Base-by-base conservation (phyloP, 306 rosid genomes). In the Begonia fuchsioides region DNA sequence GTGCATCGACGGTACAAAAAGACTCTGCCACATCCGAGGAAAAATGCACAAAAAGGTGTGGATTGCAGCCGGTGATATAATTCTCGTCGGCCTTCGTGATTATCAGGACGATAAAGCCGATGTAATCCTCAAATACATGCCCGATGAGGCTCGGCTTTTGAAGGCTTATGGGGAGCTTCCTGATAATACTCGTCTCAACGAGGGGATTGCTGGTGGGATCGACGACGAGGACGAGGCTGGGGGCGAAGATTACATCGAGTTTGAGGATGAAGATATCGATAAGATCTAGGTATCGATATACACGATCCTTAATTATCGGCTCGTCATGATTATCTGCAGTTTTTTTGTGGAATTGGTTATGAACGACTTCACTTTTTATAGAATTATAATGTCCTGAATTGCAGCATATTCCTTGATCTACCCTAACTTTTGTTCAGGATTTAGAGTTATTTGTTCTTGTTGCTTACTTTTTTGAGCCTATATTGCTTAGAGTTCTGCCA, bases 81-180 rank as follows among this genome's bases (percentile, higher is more conserved):
- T 58, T 9, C 63, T 58, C 20, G 49, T 58, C 13, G 49, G 55
- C 11, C 63, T 58, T n/a, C 54, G 55, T 35, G 63, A 58, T 20
- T 58, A 58, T 50, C 63, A 58, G 55, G 63, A 58, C 50, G 55
- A 58, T 26, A 58, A 58, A 47, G 55, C 55, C 19, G 63, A 58
- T 16, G 63, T 49, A 20, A 58, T 58, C 55, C 55, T 58, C 63
- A 58, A 49, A 55, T 58, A 49, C 54, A 58, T 58, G 63, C 63
- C 63, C 13, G 63, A 58, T 41, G 63, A 58, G 15, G 63, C 63
- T 7, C 49, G 63, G 55, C 63, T 58, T 10, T 39, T 58, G 20
- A 58, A 58, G 55, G 63, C 63, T 2, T 58, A 58, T 40, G 63
- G 63, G 6, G 63, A 58, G 63, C 63, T 58, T 58, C 63, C 63